Evolutionary conservation across 2,329 filamentous ascomycete species (phyloP), one percentile per base, ranked within the genome.

Genomic region (Biscogniauxia sp.): DNA sequence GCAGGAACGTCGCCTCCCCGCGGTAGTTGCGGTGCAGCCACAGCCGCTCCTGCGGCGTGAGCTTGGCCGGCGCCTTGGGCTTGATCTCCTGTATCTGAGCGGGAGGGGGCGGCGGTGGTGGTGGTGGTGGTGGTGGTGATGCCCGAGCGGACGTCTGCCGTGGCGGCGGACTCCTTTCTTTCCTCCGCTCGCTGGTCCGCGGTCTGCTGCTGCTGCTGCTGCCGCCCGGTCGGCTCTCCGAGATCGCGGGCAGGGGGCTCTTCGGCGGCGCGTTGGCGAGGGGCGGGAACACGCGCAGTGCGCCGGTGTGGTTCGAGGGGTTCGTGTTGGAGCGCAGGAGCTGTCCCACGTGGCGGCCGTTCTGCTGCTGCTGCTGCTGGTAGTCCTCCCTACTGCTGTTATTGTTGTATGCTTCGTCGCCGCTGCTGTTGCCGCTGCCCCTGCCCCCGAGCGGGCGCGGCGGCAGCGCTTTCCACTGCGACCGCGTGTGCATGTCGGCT

Each of bases 21-120:
- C 69, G 67, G 59, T 72, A 72, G 50, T 72, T 66, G 28, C 63
- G 56, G 59, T 72, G 70, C 26, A 72, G 54, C 70, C 70, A 72
- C 25, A 70, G 61, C 6, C 69, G 61, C 49, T 72, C 70, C 54
- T 67, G 65, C 2, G 66, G 49, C 11, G 68, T 68, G 20, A 66
- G 58, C 7, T 64, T 64, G 19, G 53, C 50, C 25, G 58, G 53
- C 25, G 58, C 55, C 41, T 62, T 54, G 15, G 58, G 57, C 41
- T 62, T 54, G 15, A 13, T n/a, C 1, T n/a, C 51, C n/a, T n/a
- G n/a, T n/a, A n/a, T n/a, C n/a, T n/a, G n/a, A n/a, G n/a, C n/a
- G n/a, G n/a, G n/a, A n/a, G n/a, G 54, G 20, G 32, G 51, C 45
- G 58, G 56, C 53, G 53, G 25, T 51, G 20, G 37, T 41, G 51